Conservation (phyloP, 2,329 filamentous ascomycete species). For the Diaporthe vexans region DNA sequence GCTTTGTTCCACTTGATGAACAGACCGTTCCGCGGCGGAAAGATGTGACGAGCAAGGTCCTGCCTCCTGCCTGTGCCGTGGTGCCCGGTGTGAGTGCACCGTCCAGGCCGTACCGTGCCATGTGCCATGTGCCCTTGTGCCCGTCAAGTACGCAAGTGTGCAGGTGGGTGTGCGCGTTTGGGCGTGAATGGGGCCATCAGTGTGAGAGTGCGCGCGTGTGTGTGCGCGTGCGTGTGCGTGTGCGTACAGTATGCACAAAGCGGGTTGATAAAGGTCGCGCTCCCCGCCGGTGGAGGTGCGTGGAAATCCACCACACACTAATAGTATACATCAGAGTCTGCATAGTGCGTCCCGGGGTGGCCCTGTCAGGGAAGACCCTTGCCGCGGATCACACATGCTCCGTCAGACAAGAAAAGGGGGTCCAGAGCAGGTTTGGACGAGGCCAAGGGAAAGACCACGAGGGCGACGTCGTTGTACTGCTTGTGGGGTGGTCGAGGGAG, state of each 20-base stretch:
- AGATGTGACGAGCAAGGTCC: slow-evolving; percentile 31
- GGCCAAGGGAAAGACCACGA: slow-evolving; percentile 4
- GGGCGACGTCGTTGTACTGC: neutral
- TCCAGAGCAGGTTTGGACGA: slow-evolving; percentile 19
- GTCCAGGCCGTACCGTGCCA: neutral
- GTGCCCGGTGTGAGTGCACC: neutral
- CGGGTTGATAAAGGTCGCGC: slow-evolving; percentile 7
- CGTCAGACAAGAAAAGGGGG: slow-evolving; percentile 32
- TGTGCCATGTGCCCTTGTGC: neutral
- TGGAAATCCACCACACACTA: too few species aligned
- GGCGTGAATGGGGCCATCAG: too few species aligned
- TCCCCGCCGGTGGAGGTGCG: slow-evolving; percentile 7
- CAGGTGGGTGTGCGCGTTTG: neutral
- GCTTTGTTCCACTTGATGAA: slow-evolving; percentile 30
- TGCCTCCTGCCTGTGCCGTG: slow-evolving; percentile 8
- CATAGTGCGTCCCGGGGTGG: neutral
- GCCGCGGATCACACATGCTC: slow-evolving; percentile 32
- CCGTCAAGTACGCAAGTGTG: neutral
- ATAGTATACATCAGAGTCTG: neutral
- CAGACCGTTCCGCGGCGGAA: slow-evolving; percentile 33
- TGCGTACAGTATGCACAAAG: neutral
- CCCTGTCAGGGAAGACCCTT: slow-evolving; percentile 28
- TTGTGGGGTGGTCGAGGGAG: slow-evolving; percentile 8
- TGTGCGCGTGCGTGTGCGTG: neutral
- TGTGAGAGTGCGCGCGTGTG: neutral